Evolutionary conservation across 768 basidiomycete genomes (phyloP), one percentile per base, ranked within the genome.

Genomic region (Suillus weaverae): DNA sequence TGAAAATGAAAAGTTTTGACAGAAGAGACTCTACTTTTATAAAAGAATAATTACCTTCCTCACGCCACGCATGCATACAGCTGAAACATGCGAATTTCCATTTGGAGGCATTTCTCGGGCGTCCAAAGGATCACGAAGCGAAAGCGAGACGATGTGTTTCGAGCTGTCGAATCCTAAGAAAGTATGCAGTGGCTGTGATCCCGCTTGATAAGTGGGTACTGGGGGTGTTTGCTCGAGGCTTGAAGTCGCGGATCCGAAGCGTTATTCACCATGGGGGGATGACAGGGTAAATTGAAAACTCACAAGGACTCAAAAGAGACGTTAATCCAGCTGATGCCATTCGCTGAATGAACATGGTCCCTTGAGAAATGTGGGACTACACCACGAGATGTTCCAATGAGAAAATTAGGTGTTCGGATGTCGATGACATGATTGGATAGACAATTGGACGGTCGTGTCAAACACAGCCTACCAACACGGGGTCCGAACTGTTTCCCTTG

Each of bases 261-360:
- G 10, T 44, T 44, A 30, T 20, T 50, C 18, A n/a, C 26, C 22
- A 10, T 41, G 54, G 32, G 22, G 39, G 62, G 60, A 41, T 60
- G 5, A 14, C 11, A 13, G 16, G 66, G 59, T 38, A 32, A 51
- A 61, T 51, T n/a, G 60, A 33, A 59, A 32, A 82, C 88, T 84
- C 76, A 94, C 92, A 94, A 94, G 22, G 87, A 83, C 76, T 94
- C 92, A 70, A 93, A 94, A 0, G 92, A 86, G 0, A 93, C 77
- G 65, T 90, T 83, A 0, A 90, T 74, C 85, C 89, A 91, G 64
- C 74, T 81, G 38, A 91, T 83, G 1, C 85, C 81, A 10, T 76
- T 68, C 1, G 84, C 84, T 35, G 68, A 67, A 22, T 70, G 70
- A 30, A 82, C 74, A 63, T 90, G 85, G 69, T 92, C 91, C 51